A percentile compares a stretch with the other conserved stretches of the same genome.
phyloP scores from a whole-genome alignment of 805 yeast species.

The Sungouiozyma ichnusensis region DNA sequence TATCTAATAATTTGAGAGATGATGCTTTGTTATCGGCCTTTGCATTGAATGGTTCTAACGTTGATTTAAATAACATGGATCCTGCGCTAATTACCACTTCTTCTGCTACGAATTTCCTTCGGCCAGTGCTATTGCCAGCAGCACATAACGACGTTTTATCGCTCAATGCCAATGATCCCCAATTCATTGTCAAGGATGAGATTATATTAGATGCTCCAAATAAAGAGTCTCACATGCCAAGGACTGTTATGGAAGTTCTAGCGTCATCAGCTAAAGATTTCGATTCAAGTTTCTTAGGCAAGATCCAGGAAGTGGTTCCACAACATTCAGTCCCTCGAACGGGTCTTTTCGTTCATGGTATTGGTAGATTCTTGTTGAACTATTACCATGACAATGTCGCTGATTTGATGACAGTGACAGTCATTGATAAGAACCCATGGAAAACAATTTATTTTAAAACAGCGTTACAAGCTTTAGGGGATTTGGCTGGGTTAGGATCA shows the following conservation, averaged over 20 bases:
- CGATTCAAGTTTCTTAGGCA: slow-evolving; percentile 9
- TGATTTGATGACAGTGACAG: slow-evolving; percentile 64
- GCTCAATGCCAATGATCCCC: neutral
- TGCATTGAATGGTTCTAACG: slow-evolving; percentile 33
- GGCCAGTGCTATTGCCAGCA: neutral
- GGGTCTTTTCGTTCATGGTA: slow-evolving; percentile 54
- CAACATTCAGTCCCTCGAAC: slow-evolving; percentile 42
- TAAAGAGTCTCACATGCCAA: slow-evolving; percentile 16
- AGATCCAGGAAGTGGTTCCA: slow-evolving; percentile 7
- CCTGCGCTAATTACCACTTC: neutral
- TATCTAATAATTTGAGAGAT: slow-evolving; percentile 58
- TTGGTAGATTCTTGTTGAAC: slow-evolving; percentile 60
- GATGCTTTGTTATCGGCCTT: slow-evolving; percentile 69
- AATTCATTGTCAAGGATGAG: slow-evolving; percentile 2
- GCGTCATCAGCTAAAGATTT: slow-evolving; percentile 8
- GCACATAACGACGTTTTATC: slow-evolving; percentile 1
- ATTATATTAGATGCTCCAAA: slow-evolving; percentile 6
- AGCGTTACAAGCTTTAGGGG: slow-evolving; percentile 75
- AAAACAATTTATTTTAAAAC: slow-evolving; percentile 76
- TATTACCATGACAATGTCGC: slow-evolving; percentile 71
- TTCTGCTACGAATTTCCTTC: neutral
- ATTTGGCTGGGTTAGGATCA: slow-evolving; percentile 58
- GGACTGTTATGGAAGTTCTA: slow-evolving; percentile 14
- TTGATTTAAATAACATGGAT: slow-evolving; percentile 2
- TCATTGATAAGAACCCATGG: slow-evolving; percentile 70